These are phyloP conservation scores for Globisporangium cederbergense DNA, from an alignment of 352 stramenopile genomes.

Conservation along the genomic window DNA sequence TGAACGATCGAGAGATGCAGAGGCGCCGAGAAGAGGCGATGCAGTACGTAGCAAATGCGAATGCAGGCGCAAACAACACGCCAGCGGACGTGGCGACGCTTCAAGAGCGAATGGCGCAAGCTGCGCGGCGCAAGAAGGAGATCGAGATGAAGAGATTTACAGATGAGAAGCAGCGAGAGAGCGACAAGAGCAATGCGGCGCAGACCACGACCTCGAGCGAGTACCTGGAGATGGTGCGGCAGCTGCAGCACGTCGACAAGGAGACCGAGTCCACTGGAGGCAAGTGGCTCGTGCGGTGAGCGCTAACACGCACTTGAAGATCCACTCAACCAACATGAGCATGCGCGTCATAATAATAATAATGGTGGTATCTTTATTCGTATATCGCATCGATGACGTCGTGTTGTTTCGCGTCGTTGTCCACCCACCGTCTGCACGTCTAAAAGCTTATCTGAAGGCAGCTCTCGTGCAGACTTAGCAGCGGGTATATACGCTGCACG, in stretches of 20 bases:
- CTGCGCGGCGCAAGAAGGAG: constrained; percentile 52
- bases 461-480: background rate
- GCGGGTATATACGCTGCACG: too few species aligned
- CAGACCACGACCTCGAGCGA: constrained; percentile 25
- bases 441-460: constrained; percentile 6
- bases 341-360: constrained; percentile 2
- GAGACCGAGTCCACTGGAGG: constrained; percentile 39
- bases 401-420: background rate
- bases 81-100: constrained; percentile 24
- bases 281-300: constrained; percentile 75
- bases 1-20: constrained; percentile 30
- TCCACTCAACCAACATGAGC: background rate
- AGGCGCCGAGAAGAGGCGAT: constrained; percentile 41
- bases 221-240: constrained; percentile 62
- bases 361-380: background rate
- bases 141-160: constrained; percentile 30
- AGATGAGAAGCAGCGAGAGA: constrained; percentile 10
- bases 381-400: background rate
- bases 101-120: constrained; percentile 59
- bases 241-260: constrained; percentile 58
- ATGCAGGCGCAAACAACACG: constrained; percentile 1
- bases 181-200: constrained; percentile 11
- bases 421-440: constrained; percentile 6
- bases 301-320: background rate
- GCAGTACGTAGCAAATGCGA: constrained; percentile 14